These are phyloP conservation scores for Lactarius indigo DNA, from an alignment of 768 basidiomycete species.

Conservation along the genomic window DNA sequence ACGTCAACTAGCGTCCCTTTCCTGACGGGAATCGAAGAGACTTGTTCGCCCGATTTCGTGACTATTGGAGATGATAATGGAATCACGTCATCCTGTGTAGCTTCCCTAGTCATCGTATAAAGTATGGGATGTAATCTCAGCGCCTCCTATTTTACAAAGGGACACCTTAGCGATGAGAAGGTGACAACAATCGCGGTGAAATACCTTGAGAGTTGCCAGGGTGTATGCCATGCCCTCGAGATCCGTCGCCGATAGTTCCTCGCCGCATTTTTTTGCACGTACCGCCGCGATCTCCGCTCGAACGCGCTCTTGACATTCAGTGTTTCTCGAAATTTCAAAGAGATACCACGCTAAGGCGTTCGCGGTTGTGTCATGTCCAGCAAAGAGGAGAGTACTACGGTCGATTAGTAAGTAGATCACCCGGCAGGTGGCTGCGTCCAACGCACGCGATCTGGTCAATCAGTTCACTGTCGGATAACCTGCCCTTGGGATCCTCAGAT, in stretches of 20 bases:
- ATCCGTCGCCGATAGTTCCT: not conserved
- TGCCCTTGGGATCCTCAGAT: slow-evolving; percentile 19
- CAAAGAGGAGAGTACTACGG: not conserved
- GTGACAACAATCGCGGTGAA: too few species aligned
- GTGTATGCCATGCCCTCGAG: slow-evolving; percentile 8
- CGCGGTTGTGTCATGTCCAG: slow-evolving; percentile 1
- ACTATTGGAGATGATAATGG: slow-evolving; percentile 21
- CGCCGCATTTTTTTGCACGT: slow-evolving; percentile 6
- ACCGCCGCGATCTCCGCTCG: slow-evolving; percentile 14
- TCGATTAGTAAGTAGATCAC: not conserved
- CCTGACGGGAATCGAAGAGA: slow-evolving; percentile 6
- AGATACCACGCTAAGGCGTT: not conserved
- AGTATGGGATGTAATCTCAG: slow-evolving; percentile 23
- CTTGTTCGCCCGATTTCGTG: not conserved
- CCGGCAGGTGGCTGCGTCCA: not conserved
- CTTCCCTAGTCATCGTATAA: slow-evolving; percentile 1
- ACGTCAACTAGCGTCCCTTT: slow-evolving; percentile 8
- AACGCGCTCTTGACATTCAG: slow-evolving; percentile 2
- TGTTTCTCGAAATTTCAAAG: slow-evolving; percentile 2
- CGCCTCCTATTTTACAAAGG: not conserved
- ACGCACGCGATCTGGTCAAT: slow-evolving; percentile 23
- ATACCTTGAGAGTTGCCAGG: slow-evolving; percentile 5
- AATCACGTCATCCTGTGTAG: slow-evolving; percentile 25
- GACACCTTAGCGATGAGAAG: not conserved
- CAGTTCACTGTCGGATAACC: slow-evolving; percentile 23